A percentile compares a stretch with the other conserved stretches of the same genome.
These are phyloP conservation scores for Saururus chinensis DNA, from an alignment of 164 flowering plant species.

Conservation along the genomic window DNA sequence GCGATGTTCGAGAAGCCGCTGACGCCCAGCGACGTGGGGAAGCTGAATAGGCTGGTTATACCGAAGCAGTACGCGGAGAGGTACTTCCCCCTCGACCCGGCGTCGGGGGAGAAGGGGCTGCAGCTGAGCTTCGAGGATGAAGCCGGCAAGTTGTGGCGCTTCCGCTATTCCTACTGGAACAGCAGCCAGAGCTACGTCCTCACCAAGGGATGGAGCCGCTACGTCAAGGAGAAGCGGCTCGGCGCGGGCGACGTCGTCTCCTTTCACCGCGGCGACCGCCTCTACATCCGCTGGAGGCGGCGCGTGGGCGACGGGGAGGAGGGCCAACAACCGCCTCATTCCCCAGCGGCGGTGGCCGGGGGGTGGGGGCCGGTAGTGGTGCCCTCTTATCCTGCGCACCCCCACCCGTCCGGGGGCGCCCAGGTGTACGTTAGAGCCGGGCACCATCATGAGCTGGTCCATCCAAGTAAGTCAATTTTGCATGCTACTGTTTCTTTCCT, in stretches of 20 bases:
- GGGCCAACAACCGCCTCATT: neutral
- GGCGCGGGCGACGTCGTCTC: slow-evolving; percentile 78
- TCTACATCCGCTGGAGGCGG: slow-evolving; percentile 68
- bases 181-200: slow-evolving; percentile 93
- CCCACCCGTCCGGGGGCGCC: too few species aligned
- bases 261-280: slow-evolving; percentile 34
- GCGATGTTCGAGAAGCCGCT: slow-evolving; percentile 78
- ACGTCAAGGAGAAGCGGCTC: slow-evolving; percentile 77
- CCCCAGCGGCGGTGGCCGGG: slow-evolving; percentile 6
- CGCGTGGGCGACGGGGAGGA: slow-evolving; percentile 22
- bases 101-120: slow-evolving; percentile 44
- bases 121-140: slow-evolving; percentile 78
- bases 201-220: slow-evolving; percentile 94
- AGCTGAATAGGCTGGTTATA: slow-evolving; percentile 87
- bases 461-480: too few species aligned
- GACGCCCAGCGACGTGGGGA: slow-evolving; percentile 95
- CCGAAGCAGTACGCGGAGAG: slow-evolving; percentile 96
- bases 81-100: slow-evolving; percentile 55
- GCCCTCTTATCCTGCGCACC: neutral
- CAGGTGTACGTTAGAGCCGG: too few species aligned
- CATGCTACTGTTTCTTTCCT: too few species aligned
- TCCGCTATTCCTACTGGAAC: slow-evolving; percentile 90
- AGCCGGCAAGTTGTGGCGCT: slow-evolving; percentile 61
- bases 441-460: too few species aligned
- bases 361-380: neutral